A percentile compares a stretch with the other conserved stretches of the same genome.
phyloP scores from a whole-genome alignment of 192 early-diverging fungal species.

The Backusella macrospora region DNA sequence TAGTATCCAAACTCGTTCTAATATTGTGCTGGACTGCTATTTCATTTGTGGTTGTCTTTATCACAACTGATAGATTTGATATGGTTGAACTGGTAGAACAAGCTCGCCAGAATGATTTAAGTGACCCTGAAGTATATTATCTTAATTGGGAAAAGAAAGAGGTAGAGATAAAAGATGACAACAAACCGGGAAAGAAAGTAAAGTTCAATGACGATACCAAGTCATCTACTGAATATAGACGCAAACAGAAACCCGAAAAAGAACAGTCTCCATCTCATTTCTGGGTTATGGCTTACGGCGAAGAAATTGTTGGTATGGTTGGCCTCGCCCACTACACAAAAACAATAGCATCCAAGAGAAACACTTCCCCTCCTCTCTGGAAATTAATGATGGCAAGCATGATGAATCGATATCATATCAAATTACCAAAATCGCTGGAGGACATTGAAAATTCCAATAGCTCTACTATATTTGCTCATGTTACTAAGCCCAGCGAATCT shows the following conservation, averaged over 20 bases:
- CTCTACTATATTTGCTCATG: conserved; percentile 7
- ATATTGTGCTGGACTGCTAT: conserved; percentile 25
- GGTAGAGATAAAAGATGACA: conserved; percentile 24
- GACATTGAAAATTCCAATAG: neutral
- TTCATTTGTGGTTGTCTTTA: conserved; percentile 30
- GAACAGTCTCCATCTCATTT: conserved; percentile 35
- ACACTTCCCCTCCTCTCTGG: conserved; percentile 8
- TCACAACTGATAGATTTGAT: conserved; percentile 37
- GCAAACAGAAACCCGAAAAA: neutral
- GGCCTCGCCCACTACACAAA: conserved; percentile 32
- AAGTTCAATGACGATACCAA: conserved; percentile 29
- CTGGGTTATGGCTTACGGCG: conserved; percentile 37
- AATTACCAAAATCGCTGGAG: conserved; percentile 9
- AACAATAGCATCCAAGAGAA: conserved; percentile 14
- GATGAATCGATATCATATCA: conserved; percentile 18
- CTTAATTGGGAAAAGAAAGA: conserved; percentile 32
- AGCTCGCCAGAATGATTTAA: conserved; percentile 34
- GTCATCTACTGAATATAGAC: conserved; percentile 24
- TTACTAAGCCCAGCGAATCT: conserved; percentile 9
- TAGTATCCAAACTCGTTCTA: conserved; percentile 21
- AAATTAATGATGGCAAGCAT: conserved; percentile 13
- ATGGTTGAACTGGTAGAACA: conserved; percentile 27
- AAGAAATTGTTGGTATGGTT: conserved; percentile 32
- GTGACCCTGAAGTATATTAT: conserved; percentile 39
- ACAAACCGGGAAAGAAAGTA: conserved; percentile 22